Evolutionary conservation across 371 early-diverging fungal genomes (phyloP), one percentile per base, ranked within the genome.

Genomic region (Mucor irregularis): DNA sequence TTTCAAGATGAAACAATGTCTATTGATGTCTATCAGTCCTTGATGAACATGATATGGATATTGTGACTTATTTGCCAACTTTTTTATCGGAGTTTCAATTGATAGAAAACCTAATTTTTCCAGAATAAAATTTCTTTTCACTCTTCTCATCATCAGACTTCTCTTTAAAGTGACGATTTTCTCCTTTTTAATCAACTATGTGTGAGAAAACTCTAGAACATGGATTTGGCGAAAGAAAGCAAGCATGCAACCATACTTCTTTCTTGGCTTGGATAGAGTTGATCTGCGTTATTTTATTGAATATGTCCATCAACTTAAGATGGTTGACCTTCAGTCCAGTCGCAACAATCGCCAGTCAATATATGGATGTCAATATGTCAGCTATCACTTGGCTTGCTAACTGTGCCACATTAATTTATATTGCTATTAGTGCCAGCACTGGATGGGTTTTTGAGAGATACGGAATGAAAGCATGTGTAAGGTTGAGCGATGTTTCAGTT

Each of bases 401-500:
- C 19, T 56, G 56, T 24, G 61, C 65, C 37, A 61, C 65, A 8
- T 42, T 65, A 39, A 65, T 65, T 21, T 65, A 51, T 42, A 56
- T 65, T 17, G 61, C 39, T 2, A 56, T 55, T 16, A 48, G 65
- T 51, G 24, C 47, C 6, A 46, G 45, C 28, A 65, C 65, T 5
- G 65, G 65, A 13, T 65, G 65, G 65, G 19, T 61, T 29, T 65
- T 65, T 59, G 65, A 65, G 31, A 49, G 28, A 38, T 65, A 51
- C 21, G 65, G 65, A 13, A 52, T 65, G 29, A 61, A 61, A 19
- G 29, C 56, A 10, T 56, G 61, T 31, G 65, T 65, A 61, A 34
- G 52, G 10, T 11, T 35, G 13, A 2, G 1, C 16, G 13, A 3
- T 8, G 1, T 35, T 4, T 35, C n/a, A 34, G 9, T 35, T 35